A percentile compares a stretch with the other conserved stretches of the same genome.
Conservation (phyloP, 805 yeast genomes). For the Lipomyces orientalis region DNA sequence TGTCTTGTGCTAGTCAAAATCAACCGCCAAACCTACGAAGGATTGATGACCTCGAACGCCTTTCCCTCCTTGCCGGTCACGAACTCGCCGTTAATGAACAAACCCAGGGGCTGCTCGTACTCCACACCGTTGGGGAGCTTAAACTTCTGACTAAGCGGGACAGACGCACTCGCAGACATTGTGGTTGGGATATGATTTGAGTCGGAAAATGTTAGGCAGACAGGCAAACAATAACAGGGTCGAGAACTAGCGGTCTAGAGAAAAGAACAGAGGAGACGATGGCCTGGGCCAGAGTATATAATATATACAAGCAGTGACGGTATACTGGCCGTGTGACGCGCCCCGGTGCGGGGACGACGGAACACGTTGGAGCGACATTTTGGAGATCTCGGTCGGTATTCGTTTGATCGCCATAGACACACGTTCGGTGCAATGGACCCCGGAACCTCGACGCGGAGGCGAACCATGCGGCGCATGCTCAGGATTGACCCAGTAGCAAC, state of each 20-base stretch:
- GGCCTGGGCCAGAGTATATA: background rate
- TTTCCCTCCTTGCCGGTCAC: slow-evolving; percentile 63
- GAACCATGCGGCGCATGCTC: background rate
- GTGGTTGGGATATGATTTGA: background rate
- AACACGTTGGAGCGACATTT: too few species aligned
- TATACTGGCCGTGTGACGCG: too few species aligned
- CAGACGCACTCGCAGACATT: slow-evolving; percentile 30
- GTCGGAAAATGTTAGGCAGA: background rate
- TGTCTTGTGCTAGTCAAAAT: too few species aligned
- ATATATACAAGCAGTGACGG: background rate
- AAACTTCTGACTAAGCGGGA: slow-evolving; percentile 47
- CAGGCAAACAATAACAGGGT: background rate
- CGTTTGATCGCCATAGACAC: background rate
- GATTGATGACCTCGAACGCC: slow-evolving; percentile 61
- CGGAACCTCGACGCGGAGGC: background rate
- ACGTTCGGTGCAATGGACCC: background rate
- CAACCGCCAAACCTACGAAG: slow-evolving; percentile 25
- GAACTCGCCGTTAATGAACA: slow-evolving; percentile 80
- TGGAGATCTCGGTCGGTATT: background rate
- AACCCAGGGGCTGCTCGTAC: slow-evolving; percentile 81
- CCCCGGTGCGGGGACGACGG: background rate
- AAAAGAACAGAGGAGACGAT: background rate
- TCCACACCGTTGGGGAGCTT: slow-evolving; percentile 74
- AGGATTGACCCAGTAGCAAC: background rate
- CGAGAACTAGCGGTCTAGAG: background rate